phyloP scores from a whole-genome alignment of 2,329 filamentous ascomycete species.

The Diaporthe velutina region DNA sequence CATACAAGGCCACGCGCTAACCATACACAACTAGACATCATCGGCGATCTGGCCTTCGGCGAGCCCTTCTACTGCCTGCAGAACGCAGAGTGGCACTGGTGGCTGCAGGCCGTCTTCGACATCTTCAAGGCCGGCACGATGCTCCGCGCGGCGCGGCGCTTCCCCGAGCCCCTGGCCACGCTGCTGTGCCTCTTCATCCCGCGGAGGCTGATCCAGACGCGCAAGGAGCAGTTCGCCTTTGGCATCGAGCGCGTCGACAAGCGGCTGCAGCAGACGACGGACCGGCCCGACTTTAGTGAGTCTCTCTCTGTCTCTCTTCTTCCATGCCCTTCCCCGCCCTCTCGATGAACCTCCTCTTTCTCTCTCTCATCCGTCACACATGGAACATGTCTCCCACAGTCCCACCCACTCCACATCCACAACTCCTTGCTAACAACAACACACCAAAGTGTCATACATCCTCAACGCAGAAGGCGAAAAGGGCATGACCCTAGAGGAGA shows the following conservation, averaged over 20 bases:
- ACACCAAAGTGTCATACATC: slow-evolving; percentile 31
- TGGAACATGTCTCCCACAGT: rapidly evolving
- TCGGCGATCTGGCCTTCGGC: slow-evolving; percentile 45
- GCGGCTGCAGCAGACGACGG: slow-evolving; percentile 27
- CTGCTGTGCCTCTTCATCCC: slow-evolving; percentile 33
- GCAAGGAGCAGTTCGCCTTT: slow-evolving; percentile 31
- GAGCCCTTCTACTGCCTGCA: slow-evolving; percentile 43
- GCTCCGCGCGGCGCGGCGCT: slow-evolving; percentile 28
- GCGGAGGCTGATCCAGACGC: slow-evolving; percentile 22
- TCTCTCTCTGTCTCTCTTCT: neutral
- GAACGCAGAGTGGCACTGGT: slow-evolving; percentile 41
- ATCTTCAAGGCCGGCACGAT: slow-evolving; percentile 33
- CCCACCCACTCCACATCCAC: no score
- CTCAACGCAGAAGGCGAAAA: slow-evolving; percentile 31
- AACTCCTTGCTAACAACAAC: neutral
- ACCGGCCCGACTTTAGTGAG: slow-evolving; percentile 32
- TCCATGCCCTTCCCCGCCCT: no score
- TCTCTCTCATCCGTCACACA: neutral
- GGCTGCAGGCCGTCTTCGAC: slow-evolving; percentile 42
- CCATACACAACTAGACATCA: slow-evolving; percentile 37
- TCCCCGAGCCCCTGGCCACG: slow-evolving; percentile 10
- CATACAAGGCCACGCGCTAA: neutral
- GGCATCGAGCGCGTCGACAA: slow-evolving; percentile 28
- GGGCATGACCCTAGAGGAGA: slow-evolving; percentile 40
- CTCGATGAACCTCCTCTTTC: neutral